A percentile compares a stretch with the other conserved stretches of the same genome.
These are phyloP conservation scores for Megacollybia marginata DNA, from an alignment of 768 basidiomycete genomes.

Conservation along the genomic window DNA sequence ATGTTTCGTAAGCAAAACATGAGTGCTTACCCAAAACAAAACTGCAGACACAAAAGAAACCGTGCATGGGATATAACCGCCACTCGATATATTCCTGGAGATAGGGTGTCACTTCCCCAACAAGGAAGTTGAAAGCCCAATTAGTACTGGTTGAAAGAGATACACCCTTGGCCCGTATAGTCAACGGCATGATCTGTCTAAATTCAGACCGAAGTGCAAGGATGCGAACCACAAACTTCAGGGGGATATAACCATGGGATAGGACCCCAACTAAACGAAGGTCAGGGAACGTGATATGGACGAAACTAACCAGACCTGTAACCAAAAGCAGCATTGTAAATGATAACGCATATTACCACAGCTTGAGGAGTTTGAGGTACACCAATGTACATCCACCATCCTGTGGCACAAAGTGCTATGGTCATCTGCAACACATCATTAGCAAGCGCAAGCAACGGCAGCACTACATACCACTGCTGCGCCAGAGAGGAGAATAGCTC, in stretches of 20 bases:
- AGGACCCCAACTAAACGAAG: conserved; percentile 63
- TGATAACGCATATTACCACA: conserved; percentile 82
- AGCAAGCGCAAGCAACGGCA: background rate
- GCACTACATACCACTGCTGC: conserved; percentile 57
- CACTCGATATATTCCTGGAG: conserved; percentile 85
- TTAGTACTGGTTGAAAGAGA: conserved; percentile 90
- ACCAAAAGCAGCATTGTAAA: conserved; percentile 93
- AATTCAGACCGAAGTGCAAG: background rate
- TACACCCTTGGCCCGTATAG: conserved; percentile 91
- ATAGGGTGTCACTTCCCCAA: conserved; percentile 82
- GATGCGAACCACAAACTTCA: conserved; percentile 42
- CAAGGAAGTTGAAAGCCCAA: conserved; percentile 84
- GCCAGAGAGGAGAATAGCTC: conserved; percentile 80
- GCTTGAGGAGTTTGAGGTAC: conserved; percentile 77
- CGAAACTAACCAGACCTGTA: conserved; percentile 45
- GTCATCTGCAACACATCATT: conserved; percentile 55
- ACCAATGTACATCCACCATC: conserved; percentile 93
- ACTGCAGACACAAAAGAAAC: conserved; percentile 83
- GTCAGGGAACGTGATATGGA: background rate
- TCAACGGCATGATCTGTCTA: conserved; percentile 79
- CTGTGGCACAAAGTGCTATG: conserved; percentile 67
- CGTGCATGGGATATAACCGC: conserved; percentile 94
- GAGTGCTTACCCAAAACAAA: conserved; percentile 61
- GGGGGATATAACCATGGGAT: conserved; percentile 85
- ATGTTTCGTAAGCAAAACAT: background rate